Evolutionary conservation across 208 protist genomes (phyloP).

Genomic region (Acanthamoeba culbertsoni): DNA sequence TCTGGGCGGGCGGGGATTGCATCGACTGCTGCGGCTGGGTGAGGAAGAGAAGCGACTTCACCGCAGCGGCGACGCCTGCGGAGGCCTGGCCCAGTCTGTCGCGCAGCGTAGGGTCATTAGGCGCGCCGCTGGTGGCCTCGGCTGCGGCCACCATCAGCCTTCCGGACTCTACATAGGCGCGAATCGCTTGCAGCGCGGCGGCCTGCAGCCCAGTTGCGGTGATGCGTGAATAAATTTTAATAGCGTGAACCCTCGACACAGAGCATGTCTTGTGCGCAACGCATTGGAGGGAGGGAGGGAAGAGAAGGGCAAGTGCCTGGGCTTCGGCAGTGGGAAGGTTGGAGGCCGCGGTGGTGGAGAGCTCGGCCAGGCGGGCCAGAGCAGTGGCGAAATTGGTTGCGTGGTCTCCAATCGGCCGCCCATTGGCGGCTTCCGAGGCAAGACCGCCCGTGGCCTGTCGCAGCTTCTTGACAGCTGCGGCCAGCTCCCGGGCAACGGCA

Average conservation of each 20-base stretch:
- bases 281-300: no score
- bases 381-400: neutral
- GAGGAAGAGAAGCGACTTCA: neutral
- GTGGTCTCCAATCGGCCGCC: neutral
- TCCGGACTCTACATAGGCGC: neutral
- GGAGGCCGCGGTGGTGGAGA: neutral
- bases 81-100: neutral
- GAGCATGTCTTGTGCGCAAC: neutral
- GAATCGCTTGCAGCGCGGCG: neutral
- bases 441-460: neutral
- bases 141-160: neutral
- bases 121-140: neutral
- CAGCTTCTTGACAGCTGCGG: neutral
- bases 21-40: neutral
- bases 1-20: neutral
- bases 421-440: neutral
- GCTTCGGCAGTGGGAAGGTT: neutral
- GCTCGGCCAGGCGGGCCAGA: neutral
- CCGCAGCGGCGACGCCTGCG: neutral
- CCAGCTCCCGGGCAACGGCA: neutral
- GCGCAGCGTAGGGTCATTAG: neutral
- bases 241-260: no score
- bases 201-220: neutral
- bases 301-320: neutral
- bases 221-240: no score